Evolutionary conservation across 768 basidiomycete species (phyloP).

Genomic region (Rhodotorula sphaerocarpa): DNA sequence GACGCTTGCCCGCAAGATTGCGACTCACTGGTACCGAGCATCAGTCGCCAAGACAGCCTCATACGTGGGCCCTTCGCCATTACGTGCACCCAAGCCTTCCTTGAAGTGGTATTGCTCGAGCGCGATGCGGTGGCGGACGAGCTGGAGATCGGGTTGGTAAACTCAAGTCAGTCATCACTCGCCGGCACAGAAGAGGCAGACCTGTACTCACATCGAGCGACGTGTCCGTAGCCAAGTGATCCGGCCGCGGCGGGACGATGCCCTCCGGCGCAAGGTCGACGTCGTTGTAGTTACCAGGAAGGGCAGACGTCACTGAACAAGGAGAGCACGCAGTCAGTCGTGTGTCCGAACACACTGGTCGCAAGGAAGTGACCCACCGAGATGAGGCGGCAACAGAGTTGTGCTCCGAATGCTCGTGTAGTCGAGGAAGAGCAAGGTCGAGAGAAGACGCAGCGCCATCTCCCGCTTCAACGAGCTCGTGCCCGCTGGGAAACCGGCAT

Average conservation of each 20-base stretch:
- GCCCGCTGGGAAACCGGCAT: slow-evolving; percentile 5
- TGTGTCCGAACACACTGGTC: not conserved
- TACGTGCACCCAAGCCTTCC: not conserved
- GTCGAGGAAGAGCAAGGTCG: slow-evolving; percentile 11
- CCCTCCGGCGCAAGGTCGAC: slow-evolving; percentile 6
- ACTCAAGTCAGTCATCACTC: too few species aligned
- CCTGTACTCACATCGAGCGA: slow-evolving; percentile 3
- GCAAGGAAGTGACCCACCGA: not conserved
- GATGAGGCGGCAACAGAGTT: not conserved
- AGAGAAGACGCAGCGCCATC: slow-evolving; percentile 9
- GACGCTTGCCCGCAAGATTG: too few species aligned
- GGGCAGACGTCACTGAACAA: not conserved
- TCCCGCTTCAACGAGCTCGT: slow-evolving; percentile 9
- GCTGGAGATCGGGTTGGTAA: too few species aligned
- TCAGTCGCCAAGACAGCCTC: slow-evolving; percentile 8
- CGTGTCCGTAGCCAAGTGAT: not conserved
- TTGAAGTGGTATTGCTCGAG: slow-evolving; percentile 14
- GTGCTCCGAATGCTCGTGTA: slow-evolving; percentile 10
- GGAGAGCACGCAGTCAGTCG: not conserved
- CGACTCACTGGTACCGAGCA: not conserved
- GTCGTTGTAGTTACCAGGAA: slow-evolving; percentile 19
- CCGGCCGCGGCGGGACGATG: slow-evolving; percentile 3
- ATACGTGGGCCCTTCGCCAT: slow-evolving; percentile 1
- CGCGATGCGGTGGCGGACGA: slow-evolving; percentile 3
- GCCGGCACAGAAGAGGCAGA: not conserved